A percentile compares a stretch with the other conserved stretches of the same genome.
phyloP scores from a whole-genome alignment of 805 yeast genomes.

The Candida krabiensis region DNA sequence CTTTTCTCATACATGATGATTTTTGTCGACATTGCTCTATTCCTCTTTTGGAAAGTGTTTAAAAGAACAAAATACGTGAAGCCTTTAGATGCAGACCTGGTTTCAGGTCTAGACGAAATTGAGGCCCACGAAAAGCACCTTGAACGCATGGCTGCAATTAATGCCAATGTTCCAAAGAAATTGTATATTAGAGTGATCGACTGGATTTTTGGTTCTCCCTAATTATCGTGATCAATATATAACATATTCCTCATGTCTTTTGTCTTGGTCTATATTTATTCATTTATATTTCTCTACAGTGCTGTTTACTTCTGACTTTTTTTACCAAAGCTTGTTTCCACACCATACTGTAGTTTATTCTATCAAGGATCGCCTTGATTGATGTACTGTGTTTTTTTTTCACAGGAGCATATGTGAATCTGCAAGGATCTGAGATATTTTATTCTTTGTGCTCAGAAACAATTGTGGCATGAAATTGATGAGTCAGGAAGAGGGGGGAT shows the following conservation, averaged over 20 bases:
- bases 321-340: too few species aligned
- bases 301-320: too few species aligned
- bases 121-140: slow-evolving; percentile 52
- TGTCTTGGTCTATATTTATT: neutral
- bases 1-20: slow-evolving; percentile 73
- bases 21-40: slow-evolving; percentile 53
- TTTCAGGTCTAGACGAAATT: slow-evolving; percentile 54
- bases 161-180: slow-evolving; percentile 8
- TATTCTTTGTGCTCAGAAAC: too few species aligned
- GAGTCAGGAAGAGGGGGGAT: too few species aligned
- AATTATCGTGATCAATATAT: too few species aligned
- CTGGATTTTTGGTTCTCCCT: slow-evolving; percentile 15
- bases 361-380: too few species aligned
- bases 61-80: slow-evolving; percentile 47
- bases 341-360: too few species aligned
- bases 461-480: too few species aligned
- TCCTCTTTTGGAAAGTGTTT: slow-evolving; percentile 49
- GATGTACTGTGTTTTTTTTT: too few species aligned
- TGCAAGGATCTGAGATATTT: too few species aligned
- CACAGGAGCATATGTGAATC: too few species aligned
- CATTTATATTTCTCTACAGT: neutral
- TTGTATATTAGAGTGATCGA: slow-evolving; percentile 17
- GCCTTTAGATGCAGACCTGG: slow-evolving; percentile 52
- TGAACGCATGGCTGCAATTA: slow-evolving; percentile 8
- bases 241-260: too few species aligned